A percentile compares a stretch with the other conserved stretches of the same genome.
phyloP scores from a whole-genome alignment of 2,329 filamentous ascomycete species.

The Cryphonectria naterciae region DNA sequence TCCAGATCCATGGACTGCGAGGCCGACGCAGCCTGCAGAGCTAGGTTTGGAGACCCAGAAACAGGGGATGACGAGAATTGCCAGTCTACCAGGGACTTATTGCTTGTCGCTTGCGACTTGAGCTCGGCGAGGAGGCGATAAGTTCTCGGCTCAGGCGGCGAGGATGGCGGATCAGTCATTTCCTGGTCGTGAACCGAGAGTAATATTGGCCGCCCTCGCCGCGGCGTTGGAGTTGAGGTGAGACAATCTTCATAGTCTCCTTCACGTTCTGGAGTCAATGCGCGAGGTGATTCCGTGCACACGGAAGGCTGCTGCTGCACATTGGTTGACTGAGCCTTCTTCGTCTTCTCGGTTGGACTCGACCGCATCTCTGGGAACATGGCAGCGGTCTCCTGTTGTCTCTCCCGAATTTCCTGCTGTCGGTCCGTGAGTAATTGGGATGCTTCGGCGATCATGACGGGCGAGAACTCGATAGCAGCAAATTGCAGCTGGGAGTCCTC shows the following conservation, averaged over 20 bases:
- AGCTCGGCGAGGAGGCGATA: constrained; percentile 59
- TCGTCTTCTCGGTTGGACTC: constrained; percentile 43
- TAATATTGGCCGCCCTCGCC: constrained; percentile 55
- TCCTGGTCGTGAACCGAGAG: constrained; percentile 52
- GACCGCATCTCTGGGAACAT: constrained; percentile 72
- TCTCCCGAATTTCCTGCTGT: constrained; percentile 76
- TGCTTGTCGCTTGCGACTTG: constrained; percentile 50
- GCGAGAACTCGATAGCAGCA: constrained; percentile 66
- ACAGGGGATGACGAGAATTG: constrained; percentile 60
- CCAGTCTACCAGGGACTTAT: constrained; percentile 51
- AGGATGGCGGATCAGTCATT: constrained; percentile 60
- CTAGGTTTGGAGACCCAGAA: constrained; percentile 52
- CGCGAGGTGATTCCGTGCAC: constrained; percentile 33
- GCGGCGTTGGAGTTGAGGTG: constrained; percentile 63
- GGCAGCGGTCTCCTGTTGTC: constrained; percentile 68
- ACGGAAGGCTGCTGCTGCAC: constrained; percentile 8
- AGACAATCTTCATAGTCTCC: constrained; percentile 56
- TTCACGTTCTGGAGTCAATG: constrained; percentile 51
- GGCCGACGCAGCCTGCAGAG: constrained; percentile 35
- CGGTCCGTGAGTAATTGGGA: constrained; percentile 79
- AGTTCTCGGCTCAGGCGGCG: constrained; percentile 58
- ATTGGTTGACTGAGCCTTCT: constrained; percentile 13
- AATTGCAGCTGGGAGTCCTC: constrained; percentile 85
- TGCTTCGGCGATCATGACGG: constrained; percentile 54
- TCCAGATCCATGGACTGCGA: constrained; percentile 32